A percentile compares a stretch with the other conserved stretches of the same genome.
Conservation (phyloP, 441 rosid genomes). For the Gossypium gossypioides region DNA sequence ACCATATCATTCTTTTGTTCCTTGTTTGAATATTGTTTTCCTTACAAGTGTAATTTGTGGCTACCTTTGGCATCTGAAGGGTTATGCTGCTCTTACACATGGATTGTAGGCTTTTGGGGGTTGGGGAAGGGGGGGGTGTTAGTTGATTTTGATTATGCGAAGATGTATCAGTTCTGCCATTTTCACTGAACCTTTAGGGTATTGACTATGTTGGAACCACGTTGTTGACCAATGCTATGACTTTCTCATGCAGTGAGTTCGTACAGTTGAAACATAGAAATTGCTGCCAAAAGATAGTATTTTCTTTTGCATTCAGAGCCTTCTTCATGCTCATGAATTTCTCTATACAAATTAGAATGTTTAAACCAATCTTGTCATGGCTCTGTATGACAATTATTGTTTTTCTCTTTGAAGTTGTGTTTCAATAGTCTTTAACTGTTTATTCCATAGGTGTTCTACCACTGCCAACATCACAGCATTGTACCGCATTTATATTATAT, state of each 20-base stretch:
- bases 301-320: background rate
- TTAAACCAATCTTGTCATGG: background rate
- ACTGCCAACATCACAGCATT: background rate
- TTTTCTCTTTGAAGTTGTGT: background rate
- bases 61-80: background rate
- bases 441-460: background rate
- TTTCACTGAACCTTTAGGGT: background rate
- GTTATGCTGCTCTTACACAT: background rate
- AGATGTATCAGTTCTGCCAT: slow-evolving; percentile 7
- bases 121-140: too few relatives aligned
- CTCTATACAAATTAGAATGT: background rate
- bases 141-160: background rate
- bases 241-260: background rate
- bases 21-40: slow-evolving; percentile 5
- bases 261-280: background rate
- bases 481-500: background rate
- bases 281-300: background rate
- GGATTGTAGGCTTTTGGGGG: too few relatives aligned
- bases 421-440: background rate
- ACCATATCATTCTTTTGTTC: background rate
- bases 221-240: background rate
- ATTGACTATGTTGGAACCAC: background rate
- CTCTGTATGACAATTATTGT: background rate
- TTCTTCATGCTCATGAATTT: background rate
- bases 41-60: background rate